A percentile compares a stretch with the other conserved stretches of the same genome.
Evolutionary conservation across 2,329 filamentous ascomycete genomes (phyloP).

Genomic region (Fusarium falciforme): DNA sequence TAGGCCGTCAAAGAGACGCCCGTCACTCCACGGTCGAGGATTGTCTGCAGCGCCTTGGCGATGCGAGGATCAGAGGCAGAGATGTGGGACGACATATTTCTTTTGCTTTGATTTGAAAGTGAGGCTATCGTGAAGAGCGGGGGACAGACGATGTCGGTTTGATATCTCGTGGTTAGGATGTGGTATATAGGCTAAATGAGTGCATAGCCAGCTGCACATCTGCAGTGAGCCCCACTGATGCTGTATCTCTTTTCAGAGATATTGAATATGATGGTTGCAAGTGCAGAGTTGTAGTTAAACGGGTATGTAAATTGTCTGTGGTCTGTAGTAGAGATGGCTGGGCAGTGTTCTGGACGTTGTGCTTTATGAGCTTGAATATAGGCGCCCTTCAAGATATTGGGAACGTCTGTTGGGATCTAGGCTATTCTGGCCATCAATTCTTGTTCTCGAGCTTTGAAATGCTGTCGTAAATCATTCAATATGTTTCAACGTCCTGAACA

Average conservation of each 20-base stretch:
- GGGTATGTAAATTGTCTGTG: neutral
- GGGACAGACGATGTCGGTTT: neutral
- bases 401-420: neutral
- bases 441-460: neutral
- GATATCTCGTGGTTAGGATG: neutral
- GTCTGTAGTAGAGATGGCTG: neutral
- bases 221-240: neutral
- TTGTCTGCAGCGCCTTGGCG: neutral
- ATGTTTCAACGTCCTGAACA: neutral
- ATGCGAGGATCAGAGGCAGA: slow-evolving; percentile 1
- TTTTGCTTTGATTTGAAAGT: neutral
- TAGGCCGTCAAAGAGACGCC: neutral
- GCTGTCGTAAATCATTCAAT: neutral
- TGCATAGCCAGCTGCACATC: neutral
- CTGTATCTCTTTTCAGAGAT: neutral
- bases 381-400: neutral
- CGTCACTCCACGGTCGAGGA: neutral
- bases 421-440: too few species aligned
- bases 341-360: neutral
- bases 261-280: neutral
- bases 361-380: neutral
- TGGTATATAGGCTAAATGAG: neutral
- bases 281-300: neutral
- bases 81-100: neutral
- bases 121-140: slow-evolving; percentile 3